Conservation (phyloP, 1,284 basidiomycete species). For the Xanthoconium separans region DNA sequence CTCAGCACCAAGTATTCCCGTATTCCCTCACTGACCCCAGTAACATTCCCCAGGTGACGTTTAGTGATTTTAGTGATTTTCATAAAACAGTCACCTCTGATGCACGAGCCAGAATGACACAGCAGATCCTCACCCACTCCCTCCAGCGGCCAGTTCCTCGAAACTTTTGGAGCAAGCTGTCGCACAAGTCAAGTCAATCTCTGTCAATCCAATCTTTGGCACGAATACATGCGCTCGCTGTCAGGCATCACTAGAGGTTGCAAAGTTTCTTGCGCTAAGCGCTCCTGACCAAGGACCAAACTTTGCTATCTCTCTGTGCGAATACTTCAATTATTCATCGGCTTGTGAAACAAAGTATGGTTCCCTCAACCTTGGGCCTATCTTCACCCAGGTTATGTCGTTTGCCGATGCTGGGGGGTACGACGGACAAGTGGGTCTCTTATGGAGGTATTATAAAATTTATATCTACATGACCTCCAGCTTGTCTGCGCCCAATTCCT, state of each 20-base stretch:
- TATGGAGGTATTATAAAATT: constrained; percentile 21
- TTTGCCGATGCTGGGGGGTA: constrained; percentile 65
- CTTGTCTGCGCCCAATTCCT: constrained; percentile 58
- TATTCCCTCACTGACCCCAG: constrained; percentile 58
- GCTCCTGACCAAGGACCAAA: constrained; percentile 61
- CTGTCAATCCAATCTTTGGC: constrained; percentile 48
- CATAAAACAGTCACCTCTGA: neutral
- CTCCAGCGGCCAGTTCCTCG: constrained; percentile 47
- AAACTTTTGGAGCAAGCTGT: constrained; percentile 50
- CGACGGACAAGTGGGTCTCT: constrained; percentile 59
- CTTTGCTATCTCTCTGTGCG: constrained; percentile 60
- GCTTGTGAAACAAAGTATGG: constrained; percentile 52
- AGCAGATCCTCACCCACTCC: constrained; percentile 63
- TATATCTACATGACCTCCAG: constrained; percentile 29
- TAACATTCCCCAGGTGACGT: constrained; percentile 45
- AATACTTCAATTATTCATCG: constrained; percentile 54
- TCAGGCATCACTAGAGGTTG: constrained; percentile 58
- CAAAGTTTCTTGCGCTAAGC: constrained; percentile 66
- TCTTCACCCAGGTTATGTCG: constrained; percentile 66
- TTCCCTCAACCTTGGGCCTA: constrained; percentile 49
- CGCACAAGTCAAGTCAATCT: constrained; percentile 53
- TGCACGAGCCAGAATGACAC: constrained; percentile 45
- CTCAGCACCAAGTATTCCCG: constrained; percentile 56
- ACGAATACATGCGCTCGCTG: constrained; percentile 60
- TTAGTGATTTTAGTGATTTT: neutral